phyloP scores from a whole-genome alignment of 2,329 filamentous ascomycete species.

The Scedosporium apiospermum region DNA sequence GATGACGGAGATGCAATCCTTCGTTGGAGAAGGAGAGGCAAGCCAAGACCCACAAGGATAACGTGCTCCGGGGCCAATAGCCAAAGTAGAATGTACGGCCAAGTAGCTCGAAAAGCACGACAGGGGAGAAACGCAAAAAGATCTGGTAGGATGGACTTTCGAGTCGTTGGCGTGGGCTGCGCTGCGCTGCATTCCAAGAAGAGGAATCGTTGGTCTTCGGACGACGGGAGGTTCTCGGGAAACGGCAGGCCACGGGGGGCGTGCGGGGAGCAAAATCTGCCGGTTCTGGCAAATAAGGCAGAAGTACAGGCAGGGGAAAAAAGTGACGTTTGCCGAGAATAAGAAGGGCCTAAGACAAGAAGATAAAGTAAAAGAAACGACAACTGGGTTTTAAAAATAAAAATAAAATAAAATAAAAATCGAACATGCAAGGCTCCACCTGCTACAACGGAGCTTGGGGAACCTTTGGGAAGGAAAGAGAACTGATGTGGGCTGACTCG shows the following conservation, averaged over 20 bases:
- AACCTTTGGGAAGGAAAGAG: neutral
- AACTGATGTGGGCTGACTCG: neutral
- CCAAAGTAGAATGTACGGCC: neutral
- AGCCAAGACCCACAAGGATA: neutral
- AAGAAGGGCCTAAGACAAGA: neutral
- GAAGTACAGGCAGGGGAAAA: neutral
- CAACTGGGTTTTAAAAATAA: no score
- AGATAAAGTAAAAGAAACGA: no score
- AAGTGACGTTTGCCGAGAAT: neutral
- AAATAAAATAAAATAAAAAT: neutral
- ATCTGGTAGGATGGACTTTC: neutral
- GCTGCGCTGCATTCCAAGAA: neutral
- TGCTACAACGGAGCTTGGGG: neutral
- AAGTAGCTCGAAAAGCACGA: neutral
- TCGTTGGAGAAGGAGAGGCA: neutral
- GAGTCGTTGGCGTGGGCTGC: neutral
- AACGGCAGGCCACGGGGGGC: neutral
- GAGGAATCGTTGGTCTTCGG: slow-evolving; percentile 2
- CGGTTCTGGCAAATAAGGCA: neutral
- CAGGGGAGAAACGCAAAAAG: neutral
- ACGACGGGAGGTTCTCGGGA: slow-evolving; percentile 6
- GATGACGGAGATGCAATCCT: neutral
- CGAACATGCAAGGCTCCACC: neutral
- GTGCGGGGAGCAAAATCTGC: neutral
- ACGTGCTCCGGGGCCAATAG: neutral